Percentiles rank a stretch among this genome's conserved stretches.
Conservation (phyloP, 2,329 filamentous ascomycete genomes). For the Fusarium stilboides region DNA sequence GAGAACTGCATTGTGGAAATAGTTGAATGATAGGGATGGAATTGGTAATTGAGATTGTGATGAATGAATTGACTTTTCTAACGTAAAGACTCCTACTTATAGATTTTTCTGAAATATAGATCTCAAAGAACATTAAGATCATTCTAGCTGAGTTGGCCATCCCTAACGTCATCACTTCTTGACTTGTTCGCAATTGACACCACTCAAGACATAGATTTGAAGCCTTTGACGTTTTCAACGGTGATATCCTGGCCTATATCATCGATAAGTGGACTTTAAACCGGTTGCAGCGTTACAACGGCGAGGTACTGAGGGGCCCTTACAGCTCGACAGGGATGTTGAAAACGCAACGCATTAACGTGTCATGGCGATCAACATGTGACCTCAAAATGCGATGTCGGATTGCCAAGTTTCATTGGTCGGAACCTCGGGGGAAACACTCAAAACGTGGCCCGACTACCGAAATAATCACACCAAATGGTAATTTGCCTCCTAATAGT, state of each 20-base stretch:
- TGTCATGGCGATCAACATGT: conserved; percentile 16
- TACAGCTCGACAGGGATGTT: conserved; percentile 37
- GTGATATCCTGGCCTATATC: conserved; percentile 35
- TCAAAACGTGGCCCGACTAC: conserved; percentile 21
- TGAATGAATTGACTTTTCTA: neutral
- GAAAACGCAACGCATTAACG: conserved; percentile 24
- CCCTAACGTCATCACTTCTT: conserved; percentile 36
- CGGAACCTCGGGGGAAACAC: conserved; percentile 25
- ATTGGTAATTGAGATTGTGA: neutral
- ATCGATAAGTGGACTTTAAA: conserved; percentile 22
- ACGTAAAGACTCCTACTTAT: conserved; percentile 26
- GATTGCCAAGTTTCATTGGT: conserved; percentile 18
- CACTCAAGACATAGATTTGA: conserved; percentile 1
- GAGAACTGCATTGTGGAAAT: conserved; percentile 53
- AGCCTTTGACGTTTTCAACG: conserved; percentile 34
- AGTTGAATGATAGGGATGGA: neutral
- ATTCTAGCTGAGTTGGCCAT: neutral
- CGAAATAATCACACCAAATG: conserved; percentile 22
- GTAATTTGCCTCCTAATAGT: neutral
- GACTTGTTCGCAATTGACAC: conserved; percentile 7
- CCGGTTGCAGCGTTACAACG: conserved; percentile 42
- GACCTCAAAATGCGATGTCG: neutral
- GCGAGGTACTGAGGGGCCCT: conserved; percentile 9
- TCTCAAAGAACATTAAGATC: conserved; percentile 2
- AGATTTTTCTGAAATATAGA: conserved; percentile 15